Evolutionary conservation across 306 rosid species (phyloP).

Genomic region (Luffa aegyptiaca): DNA sequence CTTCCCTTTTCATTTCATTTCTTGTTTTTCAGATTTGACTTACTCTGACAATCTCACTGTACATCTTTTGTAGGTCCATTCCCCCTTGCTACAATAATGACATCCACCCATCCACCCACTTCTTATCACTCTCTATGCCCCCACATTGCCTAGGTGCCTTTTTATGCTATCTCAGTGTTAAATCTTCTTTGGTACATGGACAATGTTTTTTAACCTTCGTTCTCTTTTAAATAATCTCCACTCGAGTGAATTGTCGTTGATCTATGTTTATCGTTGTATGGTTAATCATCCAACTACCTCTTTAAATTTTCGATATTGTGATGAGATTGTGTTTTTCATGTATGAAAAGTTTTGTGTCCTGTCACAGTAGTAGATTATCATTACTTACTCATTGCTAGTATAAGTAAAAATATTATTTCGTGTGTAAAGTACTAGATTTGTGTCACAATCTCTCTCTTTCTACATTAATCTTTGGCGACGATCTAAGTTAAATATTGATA

Average conservation of each 20-base stretch:
- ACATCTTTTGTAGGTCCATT: background rate
- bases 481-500: background rate
- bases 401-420: too few relatives aligned
- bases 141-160: background rate
- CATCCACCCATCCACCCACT: background rate
- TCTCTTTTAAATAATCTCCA: background rate
- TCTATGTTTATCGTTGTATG: background rate
- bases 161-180: background rate
- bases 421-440: background rate
- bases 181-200: background rate
- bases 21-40: background rate
- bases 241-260: background rate
- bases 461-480: too few relatives aligned
- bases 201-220: background rate
- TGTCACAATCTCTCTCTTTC: too few relatives aligned
- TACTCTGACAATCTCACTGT: background rate
- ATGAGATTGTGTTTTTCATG: background rate
- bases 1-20: background rate
- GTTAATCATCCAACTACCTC: too few relatives aligned
- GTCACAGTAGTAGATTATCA: too few relatives aligned
- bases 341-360: too few relatives aligned
- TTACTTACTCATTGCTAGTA: too few relatives aligned
- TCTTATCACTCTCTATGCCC: background rate
- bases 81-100: background rate
- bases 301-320: background rate